Base-by-base conservation (phyloP, 1,284 basidiomycete species). In the Fereydounia khargensis region DNA sequence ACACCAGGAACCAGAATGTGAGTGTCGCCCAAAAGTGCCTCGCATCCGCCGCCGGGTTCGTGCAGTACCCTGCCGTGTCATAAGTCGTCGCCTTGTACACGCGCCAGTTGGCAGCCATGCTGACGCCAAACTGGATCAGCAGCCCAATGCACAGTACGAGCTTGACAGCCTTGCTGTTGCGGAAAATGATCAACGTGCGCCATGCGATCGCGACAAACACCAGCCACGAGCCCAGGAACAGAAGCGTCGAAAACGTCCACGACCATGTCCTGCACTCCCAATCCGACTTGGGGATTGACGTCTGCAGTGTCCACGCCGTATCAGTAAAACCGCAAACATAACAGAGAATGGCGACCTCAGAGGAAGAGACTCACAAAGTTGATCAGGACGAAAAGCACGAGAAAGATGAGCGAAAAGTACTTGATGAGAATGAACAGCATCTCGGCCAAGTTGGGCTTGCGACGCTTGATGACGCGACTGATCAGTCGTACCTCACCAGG, bases 391-490 rank as follows among this genome's bases (percentile, higher is more conserved):
- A 52, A 49, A 7, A 39, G 31, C 18, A 49, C 30, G 24, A 61
- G 49, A 8, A 43, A 48, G 8, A 56, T 18, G 9, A 61, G 35
- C 8, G 46, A 33, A 1, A 51, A 25, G 22, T 61, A 61, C 49
- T 62, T 62, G 49, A 62, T 57, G 16, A 43, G 16, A 16, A 62
- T n/a, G 44, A 58, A 62, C 8, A 62, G 45, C 18, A 54, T 47
- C 40, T 62, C 59, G 32, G 59, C 59, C 41, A 62, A 46, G 47
- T 62, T 62, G 14, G 50, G 53, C 25, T 57, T 53, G 13, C 27
- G 23, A 4, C 59, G 45, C 20, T 41, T 35, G 5, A 18, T 11
- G 17, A 62, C 23, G 2, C 59, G 42, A n/a, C 21, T 14, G 1
- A 62, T 0, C 54, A 62, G 47, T 1, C 54, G 25, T 3, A 58